Conservation (phyloP, 2,329 filamentous ascomycete genomes). For the Neofusicoccum sp. region DNA sequence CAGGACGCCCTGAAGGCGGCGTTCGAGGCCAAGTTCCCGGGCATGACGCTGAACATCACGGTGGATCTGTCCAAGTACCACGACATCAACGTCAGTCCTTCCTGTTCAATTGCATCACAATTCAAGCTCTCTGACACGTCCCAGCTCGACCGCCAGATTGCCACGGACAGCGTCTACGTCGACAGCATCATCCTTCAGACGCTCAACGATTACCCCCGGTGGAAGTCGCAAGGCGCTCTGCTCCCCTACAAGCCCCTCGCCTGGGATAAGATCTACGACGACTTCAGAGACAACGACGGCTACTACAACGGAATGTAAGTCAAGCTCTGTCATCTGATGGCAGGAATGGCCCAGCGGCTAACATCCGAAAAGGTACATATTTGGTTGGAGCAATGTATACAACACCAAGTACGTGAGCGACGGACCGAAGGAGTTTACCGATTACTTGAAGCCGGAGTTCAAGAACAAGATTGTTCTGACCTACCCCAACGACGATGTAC, state of each 20-base stretch:
- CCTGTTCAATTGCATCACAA: neutral
- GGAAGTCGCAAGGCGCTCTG: slow-evolving; percentile 49
- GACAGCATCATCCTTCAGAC: slow-evolving; percentile 54
- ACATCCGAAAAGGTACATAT: too few species aligned
- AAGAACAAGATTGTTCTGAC: slow-evolving; percentile 56
- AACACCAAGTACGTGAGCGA: slow-evolving; percentile 37
- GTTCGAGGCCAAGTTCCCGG: slow-evolving; percentile 50
- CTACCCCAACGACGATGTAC: slow-evolving; percentile 58
- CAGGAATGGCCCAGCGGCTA: too few species aligned
- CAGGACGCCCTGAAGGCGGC: slow-evolving; percentile 41
- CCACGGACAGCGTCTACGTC: slow-evolving; percentile 29
- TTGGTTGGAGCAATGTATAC: slow-evolving; percentile 36
- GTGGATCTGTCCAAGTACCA: slow-evolving; percentile 59
- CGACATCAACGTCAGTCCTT: slow-evolving; percentile 32
- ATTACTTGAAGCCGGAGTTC: slow-evolving; percentile 50
- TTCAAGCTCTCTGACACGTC: neutral
- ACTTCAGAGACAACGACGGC: slow-evolving; percentile 43
- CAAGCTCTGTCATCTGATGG: too few species aligned
- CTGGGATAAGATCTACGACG: slow-evolving; percentile 45
- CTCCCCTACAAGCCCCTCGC: slow-evolving; percentile 51
- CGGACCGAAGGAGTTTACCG: slow-evolving; percentile 41
- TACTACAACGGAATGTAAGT: slow-evolving; percentile 48
- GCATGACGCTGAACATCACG: slow-evolving; percentile 53
- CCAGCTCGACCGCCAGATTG: slow-evolving; percentile 48
- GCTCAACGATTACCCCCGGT: slow-evolving; percentile 52